A percentile compares a stretch with the other conserved stretches of the same genome.
Evolutionary conservation across 768 basidiomycete species (phyloP).

Genomic region (Amanita jacksonii): DNA sequence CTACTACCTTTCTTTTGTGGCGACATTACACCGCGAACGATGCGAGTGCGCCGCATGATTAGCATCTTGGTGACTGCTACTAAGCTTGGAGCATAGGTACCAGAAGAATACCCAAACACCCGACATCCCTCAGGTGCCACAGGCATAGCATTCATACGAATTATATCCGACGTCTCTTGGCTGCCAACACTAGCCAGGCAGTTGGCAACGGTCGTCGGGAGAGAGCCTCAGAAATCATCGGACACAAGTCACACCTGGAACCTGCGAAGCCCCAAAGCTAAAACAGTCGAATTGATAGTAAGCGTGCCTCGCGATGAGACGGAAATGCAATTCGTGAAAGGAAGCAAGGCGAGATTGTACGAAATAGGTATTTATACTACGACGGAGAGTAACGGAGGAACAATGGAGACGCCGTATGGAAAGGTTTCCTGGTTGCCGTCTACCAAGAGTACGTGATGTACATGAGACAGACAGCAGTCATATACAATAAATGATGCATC

Average conservation of each 20-base stretch:
- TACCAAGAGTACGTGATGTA: not conserved
- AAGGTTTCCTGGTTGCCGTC: slow-evolving; percentile 32
- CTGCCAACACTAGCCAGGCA: slow-evolving; percentile 26
- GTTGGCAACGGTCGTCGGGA: slow-evolving; percentile 41
- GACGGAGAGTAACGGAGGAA: slow-evolving; percentile 20
- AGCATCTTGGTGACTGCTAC: not conserved
- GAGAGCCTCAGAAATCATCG: slow-evolving; percentile 20
- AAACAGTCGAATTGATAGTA: slow-evolving; percentile 6
- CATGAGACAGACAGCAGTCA: too few relatives aligned
- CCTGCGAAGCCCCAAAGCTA: slow-evolving; percentile 25
- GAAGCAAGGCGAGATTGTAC: slow-evolving; percentile 27
- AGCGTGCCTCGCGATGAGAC: slow-evolving; percentile 14
- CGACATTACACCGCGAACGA: slow-evolving; percentile 51
- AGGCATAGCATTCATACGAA: slow-evolving; percentile 40
- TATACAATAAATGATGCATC: too few relatives aligned
- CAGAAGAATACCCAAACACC: slow-evolving; percentile 35
- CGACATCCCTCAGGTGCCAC: slow-evolving; percentile 40
- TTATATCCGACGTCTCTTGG: slow-evolving; percentile 25
- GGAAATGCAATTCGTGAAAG: slow-evolving; percentile 23
- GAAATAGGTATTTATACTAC: slow-evolving; percentile 44
- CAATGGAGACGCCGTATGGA: slow-evolving; percentile 37
- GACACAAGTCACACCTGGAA: slow-evolving; percentile 28
- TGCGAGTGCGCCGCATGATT: slow-evolving; percentile 31
- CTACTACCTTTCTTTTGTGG: slow-evolving; percentile 65
- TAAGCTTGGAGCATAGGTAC: slow-evolving; percentile 47